These are phyloP conservation scores for Aspergillaceae sp. DNA, from an alignment of 2,329 filamentous ascomycete genomes.

Conservation along the genomic window DNA sequence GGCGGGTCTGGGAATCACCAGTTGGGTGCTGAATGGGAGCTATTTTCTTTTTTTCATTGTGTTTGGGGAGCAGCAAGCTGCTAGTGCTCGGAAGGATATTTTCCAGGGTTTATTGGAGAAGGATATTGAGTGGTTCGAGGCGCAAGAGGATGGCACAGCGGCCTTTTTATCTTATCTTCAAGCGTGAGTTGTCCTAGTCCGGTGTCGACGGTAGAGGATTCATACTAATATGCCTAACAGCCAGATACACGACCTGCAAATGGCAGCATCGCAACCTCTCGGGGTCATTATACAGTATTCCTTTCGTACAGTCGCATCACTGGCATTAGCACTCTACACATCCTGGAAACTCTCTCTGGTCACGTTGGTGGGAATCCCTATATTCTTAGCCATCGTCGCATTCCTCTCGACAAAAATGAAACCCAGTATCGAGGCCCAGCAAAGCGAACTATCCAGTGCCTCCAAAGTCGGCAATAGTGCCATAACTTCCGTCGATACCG, in stretches of 20 bases:
- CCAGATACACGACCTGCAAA: slow-evolving; percentile 72
- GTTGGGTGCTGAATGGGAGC: slow-evolving; percentile 58
- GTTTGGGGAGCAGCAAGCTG: slow-evolving; percentile 75
- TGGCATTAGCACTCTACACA: slow-evolving; percentile 65
- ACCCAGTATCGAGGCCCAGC: slow-evolving; percentile 60
- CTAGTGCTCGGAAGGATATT: slow-evolving; percentile 52
- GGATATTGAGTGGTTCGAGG: slow-evolving; percentile 76
- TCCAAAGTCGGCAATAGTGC: slow-evolving; percentile 64
- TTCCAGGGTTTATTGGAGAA: slow-evolving; percentile 63
- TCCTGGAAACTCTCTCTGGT: slow-evolving; percentile 81
- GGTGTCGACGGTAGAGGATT: not conserved
- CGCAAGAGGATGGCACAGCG: slow-evolving; percentile 59
- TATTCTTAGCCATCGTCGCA: slow-evolving; percentile 54
- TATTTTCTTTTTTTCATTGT: slow-evolving; percentile 64
- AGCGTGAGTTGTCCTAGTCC: slow-evolving; percentile 48
- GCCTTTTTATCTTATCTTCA: slow-evolving; percentile 65
- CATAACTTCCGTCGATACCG: slow-evolving; percentile 66
- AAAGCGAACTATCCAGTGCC: slow-evolving; percentile 56
- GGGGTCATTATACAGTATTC: slow-evolving; percentile 59
- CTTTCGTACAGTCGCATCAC: slow-evolving; percentile 55
- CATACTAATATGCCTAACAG: slow-evolving; percentile 37
- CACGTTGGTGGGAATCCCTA: slow-evolving; percentile 62
- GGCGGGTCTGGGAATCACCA: slow-evolving; percentile 52
- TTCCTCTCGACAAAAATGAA: slow-evolving; percentile 55
- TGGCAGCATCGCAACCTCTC: slow-evolving; percentile 69